Percentiles rank a stretch among this genome's conserved stretches.
Conservation (phyloP, 805 yeast species). For the Teunomyces barrocoloradensis region DNA sequence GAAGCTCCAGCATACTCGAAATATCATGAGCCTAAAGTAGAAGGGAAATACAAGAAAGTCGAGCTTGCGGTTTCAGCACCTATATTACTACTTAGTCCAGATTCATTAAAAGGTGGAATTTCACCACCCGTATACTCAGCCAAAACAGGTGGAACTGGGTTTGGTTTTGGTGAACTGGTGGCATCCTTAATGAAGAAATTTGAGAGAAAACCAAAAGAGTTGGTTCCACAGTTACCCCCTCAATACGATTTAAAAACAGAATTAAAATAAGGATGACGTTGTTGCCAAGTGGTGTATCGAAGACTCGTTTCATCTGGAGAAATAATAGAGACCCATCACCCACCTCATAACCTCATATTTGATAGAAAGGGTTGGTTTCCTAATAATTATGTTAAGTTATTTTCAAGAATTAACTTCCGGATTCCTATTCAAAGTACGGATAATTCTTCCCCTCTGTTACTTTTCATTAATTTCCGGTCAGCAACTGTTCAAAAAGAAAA, state of each 20-base stretch:
- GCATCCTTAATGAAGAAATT: neutral
- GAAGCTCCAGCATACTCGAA: neutral
- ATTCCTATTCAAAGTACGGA: too few species aligned
- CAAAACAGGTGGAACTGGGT: neutral
- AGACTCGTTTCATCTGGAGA: too few species aligned
- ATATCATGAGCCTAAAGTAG: neutral
- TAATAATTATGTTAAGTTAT: too few species aligned
- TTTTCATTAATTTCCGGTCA: too few species aligned
- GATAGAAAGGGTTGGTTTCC: too few species aligned
- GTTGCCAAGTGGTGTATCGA: too few species aligned
- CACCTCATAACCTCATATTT: too few species aligned
- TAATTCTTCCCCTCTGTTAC: too few species aligned
- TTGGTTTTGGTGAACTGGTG: neutral
- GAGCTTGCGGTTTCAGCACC: conserved; percentile 14
- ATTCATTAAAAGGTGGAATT: conserved; percentile 9
- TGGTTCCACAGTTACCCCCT: neutral
- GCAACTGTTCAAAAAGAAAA: too few species aligned
- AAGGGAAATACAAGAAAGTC: conserved; percentile 6
- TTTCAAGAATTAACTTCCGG: too few species aligned
- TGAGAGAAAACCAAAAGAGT: neutral
- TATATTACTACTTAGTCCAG: conserved; percentile 8
- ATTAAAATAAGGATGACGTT: too few species aligned
- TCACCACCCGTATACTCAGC: conserved; percentile 12
- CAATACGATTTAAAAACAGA: neutral
- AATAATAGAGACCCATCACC: too few species aligned